Evolutionary conservation across 768 basidiomycete genomes (phyloP), one percentile per base, ranked within the genome.

Genomic region (Suillus decipiens): DNA sequence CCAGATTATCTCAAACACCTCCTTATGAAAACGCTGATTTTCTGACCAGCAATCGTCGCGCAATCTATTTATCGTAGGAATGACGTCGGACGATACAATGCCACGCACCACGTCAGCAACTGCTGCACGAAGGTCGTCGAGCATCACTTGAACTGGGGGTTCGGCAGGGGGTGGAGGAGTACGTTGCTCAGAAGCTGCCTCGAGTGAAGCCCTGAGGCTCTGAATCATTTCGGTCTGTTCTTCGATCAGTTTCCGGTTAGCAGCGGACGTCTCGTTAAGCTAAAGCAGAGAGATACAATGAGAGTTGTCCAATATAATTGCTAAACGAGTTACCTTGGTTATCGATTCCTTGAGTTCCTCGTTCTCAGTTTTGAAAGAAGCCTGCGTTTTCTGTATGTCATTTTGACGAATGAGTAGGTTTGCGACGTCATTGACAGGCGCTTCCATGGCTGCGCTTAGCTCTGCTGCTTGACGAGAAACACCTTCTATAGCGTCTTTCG

Each of bases 381-480:
- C 34, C 24, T 57, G 39, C 5, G 6, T 12, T 41, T 57, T 28
- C 39, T 57, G 39, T 12, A n/a, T 28, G 5, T 57, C 28, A 17
- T 57, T 11, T 28, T 57, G 56, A 57, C 57, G 67, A 43, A 68
- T 56, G 51, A 76, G 71, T 59, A 75, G 61, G 41, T 51, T 42
- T 12, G 70, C 69, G n/a, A 75, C 66, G 17, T 72, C 66, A 33
- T 71, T 66, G 36, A 76, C 66, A 37, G 65, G 60, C 15, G 41
- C 65, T n/a, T 69, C 68, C 28, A 76, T 50, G n/a, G 65, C 69
- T 6, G 56, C 66, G 37, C 70, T 72, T 41, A 77, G 14, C 34
- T 69, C 68, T 15, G 36, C 61, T 50, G 68, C 64, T 4, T 60
- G 66, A 33, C 60, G 61, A 31, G 67, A 63, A 15, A 60, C 65